Evolutionary conservation across 2,329 filamentous ascomycete genomes (phyloP).

Genomic region (Pseudogymnoascus sp.): DNA sequence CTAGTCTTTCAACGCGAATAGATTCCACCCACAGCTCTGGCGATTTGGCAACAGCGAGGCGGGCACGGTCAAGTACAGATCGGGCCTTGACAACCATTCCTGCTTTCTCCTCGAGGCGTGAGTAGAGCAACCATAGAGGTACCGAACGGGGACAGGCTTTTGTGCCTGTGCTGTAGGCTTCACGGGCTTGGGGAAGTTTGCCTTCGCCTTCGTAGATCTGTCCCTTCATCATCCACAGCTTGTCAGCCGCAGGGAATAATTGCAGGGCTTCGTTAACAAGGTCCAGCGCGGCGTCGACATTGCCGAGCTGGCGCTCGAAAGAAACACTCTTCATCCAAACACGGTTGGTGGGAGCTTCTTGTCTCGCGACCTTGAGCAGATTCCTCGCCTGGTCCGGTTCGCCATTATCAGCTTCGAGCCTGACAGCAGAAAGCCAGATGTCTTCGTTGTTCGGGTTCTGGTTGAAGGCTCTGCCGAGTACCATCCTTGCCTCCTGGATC

Average conservation of each 20-base stretch:
- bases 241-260: constrained; percentile 76
- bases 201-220: constrained; percentile 87
- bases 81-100: constrained; percentile 86
- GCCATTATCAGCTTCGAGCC: constrained; percentile 86
- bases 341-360: constrained; percentile 87
- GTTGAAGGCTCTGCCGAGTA: constrained; percentile 84
- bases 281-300: constrained; percentile 74
- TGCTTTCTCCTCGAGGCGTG: constrained; percentile 77
- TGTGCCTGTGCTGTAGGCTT: constrained; percentile 83
- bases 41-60: constrained; percentile 79
- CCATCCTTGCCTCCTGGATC: constrained; percentile 76
- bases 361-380: constrained; percentile 74
- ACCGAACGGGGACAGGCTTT: constrained; percentile 80
- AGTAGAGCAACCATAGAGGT: constrained; percentile 82
- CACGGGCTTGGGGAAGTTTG: constrained; percentile 76
- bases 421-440: constrained; percentile 94
- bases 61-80: constrained; percentile 84
- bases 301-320: constrained; percentile 80
- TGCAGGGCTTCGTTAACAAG: constrained; percentile 82
- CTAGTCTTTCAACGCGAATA: constrained; percentile 85
- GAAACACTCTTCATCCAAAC: constrained; percentile 96
- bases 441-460: constrained; percentile 96
- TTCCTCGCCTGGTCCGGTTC: constrained; percentile 76
- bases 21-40: constrained; percentile 86
- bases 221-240: constrained; percentile 98